phyloP scores from a whole-genome alignment of 805 yeast species.

The Kockiozyma suomiensis region DNA sequence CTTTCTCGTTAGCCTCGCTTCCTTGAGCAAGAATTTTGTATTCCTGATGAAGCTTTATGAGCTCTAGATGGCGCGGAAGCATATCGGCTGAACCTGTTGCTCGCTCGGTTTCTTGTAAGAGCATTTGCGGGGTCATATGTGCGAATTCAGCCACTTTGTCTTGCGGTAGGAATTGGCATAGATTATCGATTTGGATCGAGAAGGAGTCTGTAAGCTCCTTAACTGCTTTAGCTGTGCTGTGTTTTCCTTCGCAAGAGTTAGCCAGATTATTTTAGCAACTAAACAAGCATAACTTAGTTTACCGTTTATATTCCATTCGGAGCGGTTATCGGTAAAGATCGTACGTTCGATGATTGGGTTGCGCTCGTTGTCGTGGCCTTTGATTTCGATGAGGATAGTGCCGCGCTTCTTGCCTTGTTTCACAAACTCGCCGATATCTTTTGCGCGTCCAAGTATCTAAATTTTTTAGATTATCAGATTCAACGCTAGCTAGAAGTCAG shows the following conservation, averaged over 20 bases:
- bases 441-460: conserved; percentile 64
- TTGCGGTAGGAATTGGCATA: conserved; percentile 94
- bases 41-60: conserved; percentile 55
- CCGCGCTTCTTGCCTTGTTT: conserved; percentile 61
- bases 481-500: conserved; percentile 20
- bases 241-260: too few species aligned
- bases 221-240: conserved; percentile 44
- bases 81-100: conserved; percentile 70
- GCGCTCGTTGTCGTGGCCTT: conserved; percentile 44
- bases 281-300: too few species aligned
- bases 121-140: conserved; percentile 69
- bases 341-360: conserved; percentile 43
- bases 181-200: conserved; percentile 84
- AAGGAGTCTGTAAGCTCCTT: conserved; percentile 50
- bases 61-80: conserved; percentile 56
- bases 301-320: conserved; percentile 39
- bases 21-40: conserved; percentile 39
- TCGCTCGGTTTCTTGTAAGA: conserved; percentile 75
- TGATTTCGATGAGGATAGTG: conserved; percentile 55
- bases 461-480: neutral
- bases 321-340: conserved; percentile 42
- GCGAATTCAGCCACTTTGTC: conserved; percentile 95
- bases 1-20: conserved; percentile 24
- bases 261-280: too few species aligned
- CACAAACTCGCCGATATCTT: conserved; percentile 64